A percentile compares a stretch with the other conserved stretches of the same genome.
Conservation (phyloP, 2,329 filamentous ascomycete species). For the Dryadomyces sulphureus region DNA sequence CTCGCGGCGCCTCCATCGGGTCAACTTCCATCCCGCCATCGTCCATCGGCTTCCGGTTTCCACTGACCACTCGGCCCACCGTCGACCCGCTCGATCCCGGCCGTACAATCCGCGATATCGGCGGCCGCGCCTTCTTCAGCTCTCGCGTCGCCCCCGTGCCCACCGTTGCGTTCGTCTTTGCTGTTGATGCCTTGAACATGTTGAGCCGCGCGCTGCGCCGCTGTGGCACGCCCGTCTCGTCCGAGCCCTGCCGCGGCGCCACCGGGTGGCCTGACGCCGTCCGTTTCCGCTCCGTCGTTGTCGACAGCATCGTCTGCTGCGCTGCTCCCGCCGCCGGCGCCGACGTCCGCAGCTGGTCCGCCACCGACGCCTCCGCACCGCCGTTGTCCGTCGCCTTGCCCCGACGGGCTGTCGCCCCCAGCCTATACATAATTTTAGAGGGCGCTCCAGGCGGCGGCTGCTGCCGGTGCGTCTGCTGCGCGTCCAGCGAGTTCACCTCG, state of each 20-base stretch:
- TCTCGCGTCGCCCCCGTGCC: conserved; percentile 53
- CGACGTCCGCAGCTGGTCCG: not conserved
- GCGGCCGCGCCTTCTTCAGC: conserved; percentile 71
- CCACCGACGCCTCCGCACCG: no score
- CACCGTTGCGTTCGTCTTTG: conserved; percentile 48
- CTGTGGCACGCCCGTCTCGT: conserved; percentile 48
- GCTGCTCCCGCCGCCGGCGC: not conserved
- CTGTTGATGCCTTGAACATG: conserved; percentile 52
- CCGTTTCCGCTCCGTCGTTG: conserved; percentile 59
- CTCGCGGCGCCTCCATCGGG: conserved; percentile 36
- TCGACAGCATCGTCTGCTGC: conserved; percentile 19
- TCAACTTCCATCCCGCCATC: conserved; percentile 57
- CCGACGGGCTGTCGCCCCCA: conserved; percentile 26
- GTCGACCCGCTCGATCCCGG: conserved; percentile 51
- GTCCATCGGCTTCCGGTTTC: conserved; percentile 64
- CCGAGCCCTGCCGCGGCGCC: conserved; percentile 29
- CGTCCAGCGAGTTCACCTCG: conserved; percentile 38
- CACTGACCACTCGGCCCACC: conserved; percentile 77
- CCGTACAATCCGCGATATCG: conserved; percentile 50
- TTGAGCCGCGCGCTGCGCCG: conserved; percentile 59
- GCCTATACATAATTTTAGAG: conserved; percentile 47
- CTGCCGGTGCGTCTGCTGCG: not conserved
- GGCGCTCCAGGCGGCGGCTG: conserved; percentile 21
- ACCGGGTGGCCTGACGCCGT: conserved; percentile 77
- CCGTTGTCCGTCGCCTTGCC: conserved; percentile 24